These are phyloP conservation scores for Ascochyta clinopodiicola DNA, from an alignment of 2,329 filamentous ascomycete species.

Conservation along the genomic window DNA sequence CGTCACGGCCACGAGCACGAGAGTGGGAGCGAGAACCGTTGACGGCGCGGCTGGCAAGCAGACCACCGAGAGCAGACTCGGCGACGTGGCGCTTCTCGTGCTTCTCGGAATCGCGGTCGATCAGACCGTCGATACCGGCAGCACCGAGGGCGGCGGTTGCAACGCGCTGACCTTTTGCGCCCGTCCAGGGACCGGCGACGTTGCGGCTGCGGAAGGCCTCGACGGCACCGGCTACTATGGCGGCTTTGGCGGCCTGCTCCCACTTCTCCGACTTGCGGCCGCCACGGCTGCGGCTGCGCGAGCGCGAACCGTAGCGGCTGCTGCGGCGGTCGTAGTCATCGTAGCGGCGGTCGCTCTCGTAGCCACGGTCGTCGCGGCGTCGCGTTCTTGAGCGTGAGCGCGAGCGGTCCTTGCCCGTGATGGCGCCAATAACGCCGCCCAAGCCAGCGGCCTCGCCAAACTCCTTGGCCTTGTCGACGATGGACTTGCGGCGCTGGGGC, in stretches of 20 bases:
- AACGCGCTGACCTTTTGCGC: slow-evolving; percentile 89
- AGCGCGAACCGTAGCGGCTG: slow-evolving; percentile 61
- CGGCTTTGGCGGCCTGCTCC: slow-evolving; percentile 86
- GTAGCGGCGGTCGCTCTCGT: slow-evolving; percentile 49
- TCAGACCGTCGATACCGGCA: slow-evolving; percentile 81
- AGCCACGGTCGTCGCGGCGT: slow-evolving; percentile 56
- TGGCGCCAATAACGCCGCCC: slow-evolving; percentile 59
- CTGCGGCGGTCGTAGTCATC: slow-evolving; percentile 42
- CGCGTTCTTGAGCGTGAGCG: slow-evolving; percentile 61
- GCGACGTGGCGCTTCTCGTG: slow-evolving; percentile 81
- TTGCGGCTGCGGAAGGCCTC: slow-evolving; percentile 92
- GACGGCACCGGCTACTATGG: slow-evolving; percentile 85
- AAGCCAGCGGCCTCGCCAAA: slow-evolving; percentile 65
- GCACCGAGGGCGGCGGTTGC: slow-evolving; percentile 86
- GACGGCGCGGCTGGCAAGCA: slow-evolving; percentile 83
- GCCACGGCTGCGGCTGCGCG: slow-evolving; percentile 57
- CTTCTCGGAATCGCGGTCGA: slow-evolving; percentile 71
- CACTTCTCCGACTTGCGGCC: slow-evolving; percentile 62
- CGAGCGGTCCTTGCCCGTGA: slow-evolving; percentile 64
- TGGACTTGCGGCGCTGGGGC: slow-evolving; percentile 60
- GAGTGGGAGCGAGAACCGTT: slow-evolving; percentile 76
- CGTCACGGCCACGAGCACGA: slow-evolving; percentile 51
- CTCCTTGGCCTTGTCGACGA: slow-evolving; percentile 63
- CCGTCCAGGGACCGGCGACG: slow-evolving; percentile 86
- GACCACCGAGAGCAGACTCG: slow-evolving; percentile 86